Evolutionary conservation across 306 rosid species (phyloP), one percentile per base, ranked within the genome.

Genomic region (Quercus agrifolia): DNA sequence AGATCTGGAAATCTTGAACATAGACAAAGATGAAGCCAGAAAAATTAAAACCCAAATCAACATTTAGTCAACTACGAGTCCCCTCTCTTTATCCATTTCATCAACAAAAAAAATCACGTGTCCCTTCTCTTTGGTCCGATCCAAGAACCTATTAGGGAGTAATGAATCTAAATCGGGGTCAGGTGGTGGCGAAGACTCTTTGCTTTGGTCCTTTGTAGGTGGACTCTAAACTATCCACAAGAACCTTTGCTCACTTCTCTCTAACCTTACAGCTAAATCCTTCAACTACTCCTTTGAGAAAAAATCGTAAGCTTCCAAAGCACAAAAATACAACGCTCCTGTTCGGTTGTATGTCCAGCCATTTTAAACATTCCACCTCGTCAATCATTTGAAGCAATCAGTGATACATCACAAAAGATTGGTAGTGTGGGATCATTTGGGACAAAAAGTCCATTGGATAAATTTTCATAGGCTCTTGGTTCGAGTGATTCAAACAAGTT

Each of bases 231-330:
- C 82, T 28, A 88, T 82, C 93, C 93, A 87, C 72, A 87, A 35
- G 59, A 89, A 91, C 55, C 89, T 78, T 27, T 78, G 86, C 56
- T 80, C 85, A 1, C 89, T 89, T 15, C 28, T 83, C 84, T 89
- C 96, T 64, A 91, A 83, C 38, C 89, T 93, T 17, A 52, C 2
- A 0, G 93, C 91, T 11, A 86, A 85, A 38, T 89, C 93, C 38
- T 25, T 74, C 75, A 91, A n/a, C 20, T 88, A 91, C 6, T 27
- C 49, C 27, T 3, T 64, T 0, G 87, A 77, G 17, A 89, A 88
- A 88, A 21, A 58, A 18, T 3, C 93, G 88, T 61, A 88, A 14
- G 82, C 93, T 88, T 25, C 93, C 96, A 23, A 91, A 89, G 58
- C 90, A 77, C 62, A 91, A 58, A 13, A 89, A 82, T 28, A 89